These are phyloP conservation scores for Calocera cornea DNA, from an alignment of 768 basidiomycete genomes.

Conservation along the genomic window DNA sequence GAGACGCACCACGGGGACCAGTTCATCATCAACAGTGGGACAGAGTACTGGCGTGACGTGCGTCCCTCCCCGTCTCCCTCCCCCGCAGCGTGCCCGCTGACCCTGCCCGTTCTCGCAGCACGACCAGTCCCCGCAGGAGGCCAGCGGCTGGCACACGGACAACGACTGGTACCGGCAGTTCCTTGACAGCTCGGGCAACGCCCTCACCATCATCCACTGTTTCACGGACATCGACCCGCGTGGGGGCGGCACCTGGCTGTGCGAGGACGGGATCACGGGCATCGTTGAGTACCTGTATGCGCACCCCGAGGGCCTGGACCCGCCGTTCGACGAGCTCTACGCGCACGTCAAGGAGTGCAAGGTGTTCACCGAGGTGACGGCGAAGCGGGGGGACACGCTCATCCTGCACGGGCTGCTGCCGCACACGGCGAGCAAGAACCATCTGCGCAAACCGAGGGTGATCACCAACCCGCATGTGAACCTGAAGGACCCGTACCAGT, in stretches of 20 bases:
- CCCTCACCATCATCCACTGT: constrained; percentile 17
- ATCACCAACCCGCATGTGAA: constrained; percentile 20
- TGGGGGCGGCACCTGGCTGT: constrained; percentile 15
- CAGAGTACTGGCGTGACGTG: constrained; percentile 8
- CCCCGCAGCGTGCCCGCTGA: not conserved
- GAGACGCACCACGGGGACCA: constrained; percentile 17
- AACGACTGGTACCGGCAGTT: constrained; percentile 20
- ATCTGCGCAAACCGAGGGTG: constrained; percentile 15
- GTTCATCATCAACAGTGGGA: constrained; percentile 17
- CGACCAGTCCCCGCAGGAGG: constrained; percentile 7
- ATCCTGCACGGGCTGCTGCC: constrained; percentile 14
- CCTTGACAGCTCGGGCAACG: constrained; percentile 17
- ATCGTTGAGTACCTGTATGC: constrained; percentile 13
- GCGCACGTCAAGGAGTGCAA: constrained; percentile 10
- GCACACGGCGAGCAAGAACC: constrained; percentile 14
- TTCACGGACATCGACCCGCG: constrained; percentile 16
- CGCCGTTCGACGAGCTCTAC: constrained; percentile 12
- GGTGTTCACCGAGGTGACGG: constrained; percentile 12
- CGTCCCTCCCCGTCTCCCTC: not conserved
- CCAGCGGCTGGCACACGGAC: constrained; percentile 16
- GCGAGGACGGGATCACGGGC: constrained; percentile 17
- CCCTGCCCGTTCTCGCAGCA: not conserved
- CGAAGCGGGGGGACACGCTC: constrained; percentile 16
- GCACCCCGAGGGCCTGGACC: constrained; percentile 17
- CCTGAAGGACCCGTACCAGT: constrained; percentile 13